Evolutionary conservation across 768 basidiomycete species (phyloP), one percentile per base, ranked within the genome.

Genomic region (Multifurca ochricompacta): DNA sequence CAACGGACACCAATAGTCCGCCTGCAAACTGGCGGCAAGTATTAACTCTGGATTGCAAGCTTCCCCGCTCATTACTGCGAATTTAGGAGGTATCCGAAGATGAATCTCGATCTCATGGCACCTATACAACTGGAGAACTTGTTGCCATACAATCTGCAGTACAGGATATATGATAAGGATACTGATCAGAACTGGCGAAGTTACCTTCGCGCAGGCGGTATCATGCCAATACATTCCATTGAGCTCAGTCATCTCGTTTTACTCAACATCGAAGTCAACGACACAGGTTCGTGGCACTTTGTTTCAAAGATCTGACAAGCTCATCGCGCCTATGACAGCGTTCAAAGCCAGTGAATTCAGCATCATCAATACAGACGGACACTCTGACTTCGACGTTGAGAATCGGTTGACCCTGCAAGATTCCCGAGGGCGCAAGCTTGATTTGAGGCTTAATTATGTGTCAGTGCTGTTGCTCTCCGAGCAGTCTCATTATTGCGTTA

Each of bases 111-210:
- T 56, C 80, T 99, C 41, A 83, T 91, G 32, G 92, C 96, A 13
- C 96, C 96, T 0, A 76, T 99, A 25, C 95, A 99, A 65, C 72
- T 99, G 9, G 95, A 99, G 70, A 99, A 99, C 66, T 72, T 98
- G 18, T 72, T 98, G 21, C 96, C 96, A 0, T 96, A 85, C 70
- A 92, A 97, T 63, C 69, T 98, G 47, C 85, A 92, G 63, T 99
- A 96, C 71, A 81, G 92, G n/a, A 87, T 98, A 31, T 97, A 92
- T 61, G 94, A 99, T 74, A 96, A 93, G 72, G 81, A 96, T 59
- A 85, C 87, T 0, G 83, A 92, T 63, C 89, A 92, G 63, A 94
- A 95, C 64, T 97, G 93, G 85, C 83, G 82, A 59, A 94, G 89
- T 66, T 99, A 91, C 71, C 74, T 98, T 14, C 80, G 94, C 41